These are phyloP conservation scores for Phytopythium cucurbitacearum DNA, from an alignment of 352 stramenopile genomes.

Conservation along the genomic window DNA sequence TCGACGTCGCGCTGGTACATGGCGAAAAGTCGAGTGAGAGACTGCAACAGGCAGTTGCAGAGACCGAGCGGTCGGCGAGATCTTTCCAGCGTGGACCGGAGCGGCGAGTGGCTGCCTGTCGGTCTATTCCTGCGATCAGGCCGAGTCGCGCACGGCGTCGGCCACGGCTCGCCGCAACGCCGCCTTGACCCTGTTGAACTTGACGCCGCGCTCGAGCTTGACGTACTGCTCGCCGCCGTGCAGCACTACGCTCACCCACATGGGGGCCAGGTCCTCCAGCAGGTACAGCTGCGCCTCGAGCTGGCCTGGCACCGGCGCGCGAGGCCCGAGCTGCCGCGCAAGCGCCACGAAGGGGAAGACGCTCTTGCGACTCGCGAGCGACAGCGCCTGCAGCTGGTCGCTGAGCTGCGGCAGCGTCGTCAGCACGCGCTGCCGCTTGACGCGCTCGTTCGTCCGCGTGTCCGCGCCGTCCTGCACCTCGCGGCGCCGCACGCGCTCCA, in stretches of 20 bases:
- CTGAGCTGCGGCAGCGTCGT: constrained; percentile 65
- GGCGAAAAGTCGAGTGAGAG: too few relatives aligned
- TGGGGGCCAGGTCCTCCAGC: constrained; percentile 61
- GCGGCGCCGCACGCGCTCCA: constrained; percentile 63
- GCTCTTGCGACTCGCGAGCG: constrained; percentile 57
- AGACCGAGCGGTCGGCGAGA: too few relatives aligned
- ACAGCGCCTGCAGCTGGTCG: constrained; percentile 72
- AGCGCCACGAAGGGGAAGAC: constrained; percentile 53
- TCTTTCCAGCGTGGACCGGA: too few relatives aligned
- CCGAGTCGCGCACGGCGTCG: not conserved
- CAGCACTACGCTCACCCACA: constrained; percentile 67
- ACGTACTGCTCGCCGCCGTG: constrained; percentile 67
- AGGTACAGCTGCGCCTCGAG: constrained; percentile 67
- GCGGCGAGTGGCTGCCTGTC: too few relatives aligned
- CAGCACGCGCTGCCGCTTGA: constrained; percentile 39
- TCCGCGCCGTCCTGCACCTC: constrained; percentile 41
- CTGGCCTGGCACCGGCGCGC: constrained; percentile 47
- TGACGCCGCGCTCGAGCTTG: constrained; percentile 43
- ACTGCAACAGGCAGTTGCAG: too few relatives aligned
- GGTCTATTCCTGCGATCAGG: too few relatives aligned
- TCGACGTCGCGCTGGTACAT: too few relatives aligned
- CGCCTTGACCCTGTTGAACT: constrained; percentile 68
- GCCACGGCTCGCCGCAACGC: constrained; percentile 48
- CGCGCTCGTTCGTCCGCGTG: constrained; percentile 35
- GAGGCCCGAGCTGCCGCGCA: constrained; percentile 28